These are phyloP conservation scores for Lactifluus subvellereus DNA, from an alignment of 768 basidiomycete species.

Conservation along the genomic window DNA sequence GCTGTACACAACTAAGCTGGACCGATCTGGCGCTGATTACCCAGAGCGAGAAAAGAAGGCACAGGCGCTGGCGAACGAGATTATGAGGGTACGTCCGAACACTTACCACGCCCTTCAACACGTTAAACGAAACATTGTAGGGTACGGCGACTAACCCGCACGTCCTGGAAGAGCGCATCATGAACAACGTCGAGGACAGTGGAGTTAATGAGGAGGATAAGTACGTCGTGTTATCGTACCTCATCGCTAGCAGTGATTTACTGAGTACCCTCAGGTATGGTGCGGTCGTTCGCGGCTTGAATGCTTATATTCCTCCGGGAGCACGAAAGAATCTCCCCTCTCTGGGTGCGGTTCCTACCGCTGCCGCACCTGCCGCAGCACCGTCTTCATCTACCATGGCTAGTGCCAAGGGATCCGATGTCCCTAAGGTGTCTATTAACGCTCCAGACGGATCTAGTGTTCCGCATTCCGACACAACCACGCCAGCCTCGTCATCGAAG, in stretches of 20 bases:
- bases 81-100: constrained; percentile 60
- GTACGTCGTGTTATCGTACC: constrained; percentile 40
- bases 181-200: constrained; percentile 48
- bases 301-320: constrained; percentile 92
- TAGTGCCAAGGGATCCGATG: constrained; percentile 36
- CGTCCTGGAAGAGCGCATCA: constrained; percentile 81
- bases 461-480: constrained; percentile 36
- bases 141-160: constrained; percentile 68
- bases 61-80: constrained; percentile 84
- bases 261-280: constrained; percentile 59
- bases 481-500: constrained; percentile 45
- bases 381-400: constrained; percentile 31
- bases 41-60: constrained; percentile 87
- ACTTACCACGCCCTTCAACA: background rate
- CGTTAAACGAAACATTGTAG: constrained; percentile 34
- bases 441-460: constrained; percentile 64
- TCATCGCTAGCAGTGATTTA: constrained; percentile 26
- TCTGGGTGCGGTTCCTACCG: background rate
- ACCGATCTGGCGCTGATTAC: constrained; percentile 77
- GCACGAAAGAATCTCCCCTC: constrained; percentile 52
- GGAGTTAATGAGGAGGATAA: constrained; percentile 93
- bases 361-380: constrained; percentile 24
- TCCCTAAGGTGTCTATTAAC: constrained; percentile 73
- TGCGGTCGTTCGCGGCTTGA: constrained; percentile 80
- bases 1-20: constrained; percentile 88